Evolutionary conservation across 805 yeast genomes (phyloP).

Genomic region (Kodamaea leandrae): DNA sequence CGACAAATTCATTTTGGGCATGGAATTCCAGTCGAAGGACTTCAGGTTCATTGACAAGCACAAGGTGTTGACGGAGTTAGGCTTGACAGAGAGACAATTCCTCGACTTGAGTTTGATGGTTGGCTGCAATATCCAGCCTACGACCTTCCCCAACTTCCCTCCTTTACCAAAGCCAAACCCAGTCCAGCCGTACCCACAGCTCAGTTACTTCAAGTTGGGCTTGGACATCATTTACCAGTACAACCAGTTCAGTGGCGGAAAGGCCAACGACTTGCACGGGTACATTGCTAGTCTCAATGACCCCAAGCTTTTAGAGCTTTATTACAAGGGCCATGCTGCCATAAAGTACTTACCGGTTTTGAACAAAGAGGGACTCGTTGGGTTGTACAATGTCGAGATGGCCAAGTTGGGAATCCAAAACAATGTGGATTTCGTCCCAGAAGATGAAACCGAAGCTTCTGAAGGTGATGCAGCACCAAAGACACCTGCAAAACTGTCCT

Average conservation of each 20-base stretch:
- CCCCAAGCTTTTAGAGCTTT: constrained; percentile 46
- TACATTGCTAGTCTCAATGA: constrained; percentile 47
- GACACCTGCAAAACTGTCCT: constrained; percentile 6
- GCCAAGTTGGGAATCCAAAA: constrained; percentile 28
- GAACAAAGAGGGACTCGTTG: constrained; percentile 65
- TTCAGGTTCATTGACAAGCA: constrained; percentile 64
- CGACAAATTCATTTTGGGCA: constrained; percentile 68
- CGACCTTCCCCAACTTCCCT: constrained; percentile 53
- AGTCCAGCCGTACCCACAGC: constrained; percentile 38
- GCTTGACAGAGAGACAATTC: constrained; percentile 62
- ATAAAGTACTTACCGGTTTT: constrained; percentile 73
- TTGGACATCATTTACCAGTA: constrained; percentile 39
- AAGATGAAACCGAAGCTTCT: constrained; percentile 13
- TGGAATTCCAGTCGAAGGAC: constrained; percentile 64
- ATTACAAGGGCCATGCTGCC: constrained; percentile 67
- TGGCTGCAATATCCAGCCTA: constrained; percentile 75
- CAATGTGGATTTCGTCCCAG: constrained; percentile 20
- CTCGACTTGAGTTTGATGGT: constrained; percentile 73
- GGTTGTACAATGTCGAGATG: constrained; percentile 48
- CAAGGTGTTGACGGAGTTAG: constrained; percentile 58
- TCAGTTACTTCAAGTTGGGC: constrained; percentile 40
- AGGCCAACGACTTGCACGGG: constrained; percentile 38
- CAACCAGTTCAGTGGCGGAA: constrained; percentile 25
- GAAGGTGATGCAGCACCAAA: constrained; percentile 12
- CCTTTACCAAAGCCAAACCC: constrained; percentile 42